phyloP scores from a whole-genome alignment of 2,329 filamentous ascomycete genomes.

The Neonectria sp. region DNA sequence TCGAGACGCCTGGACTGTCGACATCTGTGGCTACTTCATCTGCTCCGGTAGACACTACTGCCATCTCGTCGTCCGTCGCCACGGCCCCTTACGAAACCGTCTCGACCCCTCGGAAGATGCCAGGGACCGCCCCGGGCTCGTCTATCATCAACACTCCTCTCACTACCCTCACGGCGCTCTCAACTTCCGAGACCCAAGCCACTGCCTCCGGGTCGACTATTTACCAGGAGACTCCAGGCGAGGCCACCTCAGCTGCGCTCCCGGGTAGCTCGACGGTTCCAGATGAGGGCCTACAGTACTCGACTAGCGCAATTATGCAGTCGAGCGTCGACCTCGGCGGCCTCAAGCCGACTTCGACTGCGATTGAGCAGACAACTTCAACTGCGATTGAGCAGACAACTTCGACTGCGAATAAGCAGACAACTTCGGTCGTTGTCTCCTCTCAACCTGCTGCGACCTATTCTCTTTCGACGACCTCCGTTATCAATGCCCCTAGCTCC shows the following conservation, averaged over 20 bases:
- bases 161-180: constrained; percentile 7
- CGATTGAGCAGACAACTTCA: constrained; percentile 19
- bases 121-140: constrained; percentile 13
- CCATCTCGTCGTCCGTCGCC: background rate
- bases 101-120: background rate
- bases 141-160: constrained; percentile 19
- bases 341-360: constrained; percentile 35
- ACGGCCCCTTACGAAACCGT: background rate
- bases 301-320: constrained; percentile 18
- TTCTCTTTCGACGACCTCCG: constrained; percentile 17
- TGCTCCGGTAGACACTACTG: background rate
- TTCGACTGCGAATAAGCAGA: constrained; percentile 17
- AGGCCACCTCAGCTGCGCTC: constrained; percentile 19
- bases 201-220: background rate
- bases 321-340: constrained; percentile 46
- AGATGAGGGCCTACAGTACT: constrained; percentile 28
- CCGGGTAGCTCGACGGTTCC: constrained; percentile 21
- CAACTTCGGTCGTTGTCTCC: constrained; percentile 20
- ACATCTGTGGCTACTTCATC: background rate
- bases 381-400: constrained; percentile 28
- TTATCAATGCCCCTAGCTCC: constrained; percentile 25
- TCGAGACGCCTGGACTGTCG: constrained; percentile 5
- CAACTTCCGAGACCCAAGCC: constrained; percentile 20
- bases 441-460: constrained; percentile 15
- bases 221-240: constrained; percentile 14